Evolutionary conservation across 108 stramenopile species (phyloP).

Genomic region (Stephanodiscus triporus): DNA sequence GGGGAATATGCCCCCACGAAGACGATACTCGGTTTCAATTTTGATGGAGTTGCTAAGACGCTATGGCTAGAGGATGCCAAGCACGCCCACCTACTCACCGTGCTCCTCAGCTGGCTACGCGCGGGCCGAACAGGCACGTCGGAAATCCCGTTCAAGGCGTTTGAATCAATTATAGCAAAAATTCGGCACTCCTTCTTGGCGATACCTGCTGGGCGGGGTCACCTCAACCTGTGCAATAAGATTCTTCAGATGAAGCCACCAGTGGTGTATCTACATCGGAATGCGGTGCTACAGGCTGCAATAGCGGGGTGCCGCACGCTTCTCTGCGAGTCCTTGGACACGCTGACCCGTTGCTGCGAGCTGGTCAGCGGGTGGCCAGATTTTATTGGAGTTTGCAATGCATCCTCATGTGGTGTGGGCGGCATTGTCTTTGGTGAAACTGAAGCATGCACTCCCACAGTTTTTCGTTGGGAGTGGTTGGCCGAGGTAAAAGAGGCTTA

Average conservation of each 20-base stretch:
- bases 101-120: not conserved
- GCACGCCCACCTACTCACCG: slow-evolving; percentile 11
- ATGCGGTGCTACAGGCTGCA: not conserved
- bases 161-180: slow-evolving; percentile 1
- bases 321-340: not conserved
- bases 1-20: too few relatives aligned
- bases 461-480: not conserved
- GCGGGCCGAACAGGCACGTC: not conserved
- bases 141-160: slow-evolving; percentile 1
- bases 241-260: not conserved
- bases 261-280: not conserved
- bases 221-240: not conserved
- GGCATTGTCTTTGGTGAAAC: slow-evolving; percentile 1
- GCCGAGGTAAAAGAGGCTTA: not conserved
- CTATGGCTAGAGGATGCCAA: too few relatives aligned
- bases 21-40: too few relatives aligned
- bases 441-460: not conserved
- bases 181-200: not conserved
- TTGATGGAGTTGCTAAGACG: too few relatives aligned
- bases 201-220: not conserved
- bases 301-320: not conserved
- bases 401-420: not conserved
- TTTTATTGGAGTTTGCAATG: not conserved
- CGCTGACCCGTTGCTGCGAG: not conserved
- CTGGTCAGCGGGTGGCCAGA: slow-evolving; percentile 33